Conservation (phyloP, 345 rosid species). For the Gossypium longicalyx region DNA sequence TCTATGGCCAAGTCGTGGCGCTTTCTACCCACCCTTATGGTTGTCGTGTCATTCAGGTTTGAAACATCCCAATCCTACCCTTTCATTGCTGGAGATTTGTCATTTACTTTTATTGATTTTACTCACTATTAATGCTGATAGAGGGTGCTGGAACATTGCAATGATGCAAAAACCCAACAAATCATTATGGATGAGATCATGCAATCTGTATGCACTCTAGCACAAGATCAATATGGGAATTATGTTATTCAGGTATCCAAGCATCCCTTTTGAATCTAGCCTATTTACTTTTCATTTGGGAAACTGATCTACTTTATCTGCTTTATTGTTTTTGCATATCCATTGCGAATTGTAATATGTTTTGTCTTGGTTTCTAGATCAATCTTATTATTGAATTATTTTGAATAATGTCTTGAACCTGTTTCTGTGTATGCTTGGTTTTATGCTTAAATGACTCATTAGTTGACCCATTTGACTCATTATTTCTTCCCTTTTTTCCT, state of each 20-base stretch:
- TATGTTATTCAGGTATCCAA: slow-evolving; percentile 86
- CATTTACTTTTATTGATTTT: slow-evolving; percentile 14
- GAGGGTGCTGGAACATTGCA: slow-evolving; percentile 90
- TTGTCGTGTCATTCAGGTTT: slow-evolving; percentile 96
- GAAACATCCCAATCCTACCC: background rate
- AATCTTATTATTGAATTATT: background rate
- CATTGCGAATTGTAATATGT: background rate
- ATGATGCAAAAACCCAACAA: slow-evolving; percentile 55
- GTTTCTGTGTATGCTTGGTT: background rate
- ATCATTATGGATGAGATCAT: slow-evolving; percentile 84
- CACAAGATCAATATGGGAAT: slow-evolving; percentile 94
- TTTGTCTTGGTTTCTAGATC: slow-evolving; percentile 6
- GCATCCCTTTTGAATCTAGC: background rate
- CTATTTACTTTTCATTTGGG: background rate
- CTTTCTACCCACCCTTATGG: slow-evolving; percentile 98
- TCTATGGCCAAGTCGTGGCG: slow-evolving; percentile 73
- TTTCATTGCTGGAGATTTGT: background rate
- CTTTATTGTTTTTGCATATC: background rate
- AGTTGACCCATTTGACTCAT: background rate
- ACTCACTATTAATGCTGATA: slow-evolving; percentile 25
- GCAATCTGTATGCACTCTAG: slow-evolving; percentile 66
- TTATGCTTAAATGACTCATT: background rate
- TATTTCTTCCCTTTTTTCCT: background rate
- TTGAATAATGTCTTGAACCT: background rate
- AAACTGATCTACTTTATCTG: background rate